Evolutionary conservation across 2,329 filamentous ascomycete species (phyloP).

Genomic region (Colletotrichum musicola): DNA sequence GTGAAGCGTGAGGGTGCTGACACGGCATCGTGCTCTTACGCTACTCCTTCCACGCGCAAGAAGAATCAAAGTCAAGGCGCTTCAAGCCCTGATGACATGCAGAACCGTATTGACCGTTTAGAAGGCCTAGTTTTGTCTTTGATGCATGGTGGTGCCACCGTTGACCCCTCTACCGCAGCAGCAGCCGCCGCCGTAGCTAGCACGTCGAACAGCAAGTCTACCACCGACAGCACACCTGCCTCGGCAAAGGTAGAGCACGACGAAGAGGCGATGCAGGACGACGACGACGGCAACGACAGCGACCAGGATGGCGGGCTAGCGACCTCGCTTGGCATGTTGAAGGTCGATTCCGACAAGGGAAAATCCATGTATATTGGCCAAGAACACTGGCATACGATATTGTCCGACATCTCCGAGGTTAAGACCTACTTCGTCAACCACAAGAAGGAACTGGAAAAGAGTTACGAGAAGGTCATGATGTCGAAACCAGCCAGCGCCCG

Average conservation of each 20-base stretch:
- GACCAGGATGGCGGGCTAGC: constrained; percentile 77
- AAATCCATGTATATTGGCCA: constrained; percentile 87
- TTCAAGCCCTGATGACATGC: constrained; percentile 90
- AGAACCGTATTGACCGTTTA: constrained; percentile 95
- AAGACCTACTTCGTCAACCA: constrained; percentile 89
- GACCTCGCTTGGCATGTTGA: constrained; percentile 83
- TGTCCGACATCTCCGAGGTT: constrained; percentile 89
- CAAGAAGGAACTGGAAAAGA: constrained; percentile 89
- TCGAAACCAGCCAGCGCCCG: constrained; percentile 71
- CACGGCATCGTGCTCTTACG: constrained; percentile 86
- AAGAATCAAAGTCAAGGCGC: constrained; percentile 76
- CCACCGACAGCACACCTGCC: constrained; percentile 56
- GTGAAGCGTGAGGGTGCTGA: constrained; percentile 89
- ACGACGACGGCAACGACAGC: constrained; percentile 72
- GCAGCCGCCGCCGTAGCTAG: constrained; percentile 45
- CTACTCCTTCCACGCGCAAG: constrained; percentile 76
- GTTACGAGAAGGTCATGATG: constrained; percentile 80
- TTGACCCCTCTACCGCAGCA: constrained; percentile 56
- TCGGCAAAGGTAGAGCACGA: constrained; percentile 66
- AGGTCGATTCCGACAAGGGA: constrained; percentile 81
- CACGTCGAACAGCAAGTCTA: constrained; percentile 45
- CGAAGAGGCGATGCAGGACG: constrained; percentile 65
- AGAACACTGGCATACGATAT: constrained; percentile 84
- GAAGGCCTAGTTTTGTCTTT: constrained; percentile 92
- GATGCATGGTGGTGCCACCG: constrained; percentile 84